Conservation (phyloP, 306 rosid genomes). For the Cucumis cinereus region DNA sequence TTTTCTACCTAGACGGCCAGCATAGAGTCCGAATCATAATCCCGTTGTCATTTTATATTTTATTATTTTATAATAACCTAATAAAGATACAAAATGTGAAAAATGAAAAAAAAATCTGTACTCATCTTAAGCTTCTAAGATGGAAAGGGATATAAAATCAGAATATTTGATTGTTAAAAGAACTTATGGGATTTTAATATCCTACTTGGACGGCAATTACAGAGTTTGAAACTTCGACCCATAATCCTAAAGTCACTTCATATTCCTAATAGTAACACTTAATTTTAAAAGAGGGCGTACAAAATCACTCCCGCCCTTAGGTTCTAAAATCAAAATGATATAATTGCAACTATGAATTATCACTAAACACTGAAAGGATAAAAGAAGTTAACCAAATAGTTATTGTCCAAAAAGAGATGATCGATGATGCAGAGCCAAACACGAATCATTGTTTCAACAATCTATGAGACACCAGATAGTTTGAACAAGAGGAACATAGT, state of each 20-base stretch:
- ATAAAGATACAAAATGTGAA: neutral
- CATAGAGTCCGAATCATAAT: neutral
- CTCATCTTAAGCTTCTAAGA: neutral
- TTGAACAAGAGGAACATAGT: neutral
- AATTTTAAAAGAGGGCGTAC: no score
- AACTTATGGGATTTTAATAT: no score
- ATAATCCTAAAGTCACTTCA: no score
- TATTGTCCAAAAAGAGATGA: neutral
- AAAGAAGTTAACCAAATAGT: neutral
- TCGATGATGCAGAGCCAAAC: neutral
- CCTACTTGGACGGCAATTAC: no score
- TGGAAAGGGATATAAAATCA: neutral
- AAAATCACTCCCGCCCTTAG: no score
- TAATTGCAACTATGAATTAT: neutral
- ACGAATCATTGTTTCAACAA: neutral
- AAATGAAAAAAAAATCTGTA: neutral
- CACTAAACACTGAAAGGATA: neutral
- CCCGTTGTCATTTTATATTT: neutral
- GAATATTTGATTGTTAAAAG: no score
- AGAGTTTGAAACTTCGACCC: no score
- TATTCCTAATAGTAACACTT: no score
- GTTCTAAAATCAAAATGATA: neutral
- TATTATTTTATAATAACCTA: neutral
- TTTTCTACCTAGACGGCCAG: neutral
- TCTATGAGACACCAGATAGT: neutral